Evolutionary conservation across 768 basidiomycete species (phyloP).

Genomic region (Lactarius akahatsu): DNA sequence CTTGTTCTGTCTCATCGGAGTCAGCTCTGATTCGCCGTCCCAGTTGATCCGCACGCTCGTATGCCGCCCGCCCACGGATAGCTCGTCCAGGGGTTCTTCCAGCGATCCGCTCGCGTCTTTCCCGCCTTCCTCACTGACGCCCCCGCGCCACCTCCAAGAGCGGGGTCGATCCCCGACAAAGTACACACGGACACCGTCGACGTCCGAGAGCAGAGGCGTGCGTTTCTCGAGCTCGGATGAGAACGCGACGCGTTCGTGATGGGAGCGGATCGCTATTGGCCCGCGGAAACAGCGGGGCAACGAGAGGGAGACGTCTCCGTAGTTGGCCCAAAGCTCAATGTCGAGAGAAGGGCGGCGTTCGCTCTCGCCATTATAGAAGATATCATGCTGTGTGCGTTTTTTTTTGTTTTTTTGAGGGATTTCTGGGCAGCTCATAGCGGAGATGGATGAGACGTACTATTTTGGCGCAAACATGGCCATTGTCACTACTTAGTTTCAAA

Average conservation of each 20-base stretch:
- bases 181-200: not conserved
- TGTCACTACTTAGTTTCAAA: not conserved
- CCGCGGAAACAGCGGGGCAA: constrained; percentile 15
- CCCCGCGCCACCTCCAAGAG: not conserved
- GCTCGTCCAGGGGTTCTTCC: not conserved
- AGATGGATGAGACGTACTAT: constrained; percentile 6
- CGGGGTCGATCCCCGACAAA: constrained; percentile 9
- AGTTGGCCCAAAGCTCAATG: not conserved
- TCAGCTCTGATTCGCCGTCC: constrained; percentile 13
- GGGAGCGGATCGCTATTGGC: constrained; percentile 1
- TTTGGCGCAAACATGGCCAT: constrained; percentile 4
- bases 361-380: not conserved
- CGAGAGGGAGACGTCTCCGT: constrained; percentile 13
- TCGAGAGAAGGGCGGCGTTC: not conserved
- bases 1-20: not conserved
- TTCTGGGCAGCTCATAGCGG: not conserved
- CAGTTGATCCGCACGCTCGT: constrained; percentile 6
- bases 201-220: not conserved
- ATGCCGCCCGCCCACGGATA: not conserved
- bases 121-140: not conserved
- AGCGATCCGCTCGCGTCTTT: not conserved
- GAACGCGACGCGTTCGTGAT: constrained; percentile 2
- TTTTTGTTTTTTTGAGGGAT: not conserved
- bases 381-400: constrained; percentile 3
- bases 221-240: constrained; percentile 2